phyloP scores from a whole-genome alignment of 768 basidiomycete species.

The Psilocybe azurescens region DNA sequence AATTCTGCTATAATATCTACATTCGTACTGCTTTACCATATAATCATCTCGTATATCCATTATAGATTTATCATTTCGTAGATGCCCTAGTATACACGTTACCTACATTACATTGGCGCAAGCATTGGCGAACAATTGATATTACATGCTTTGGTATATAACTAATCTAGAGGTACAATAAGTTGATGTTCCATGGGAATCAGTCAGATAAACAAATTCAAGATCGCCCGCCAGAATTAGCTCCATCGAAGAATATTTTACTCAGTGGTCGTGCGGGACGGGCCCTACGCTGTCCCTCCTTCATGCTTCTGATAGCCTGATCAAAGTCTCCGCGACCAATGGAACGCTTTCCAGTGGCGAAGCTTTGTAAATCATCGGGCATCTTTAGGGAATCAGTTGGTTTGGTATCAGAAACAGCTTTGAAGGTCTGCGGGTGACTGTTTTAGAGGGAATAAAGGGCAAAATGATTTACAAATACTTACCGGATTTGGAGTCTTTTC shows the following conservation, averaged over 20 bases:
- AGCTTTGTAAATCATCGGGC: constrained; percentile 42
- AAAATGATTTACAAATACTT: constrained; percentile 3
- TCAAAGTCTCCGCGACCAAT: constrained; percentile 83
- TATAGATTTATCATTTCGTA: constrained; percentile 2
- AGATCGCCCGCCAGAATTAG: constrained; percentile 6
- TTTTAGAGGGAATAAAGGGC: neutral
- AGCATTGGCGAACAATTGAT: neutral
- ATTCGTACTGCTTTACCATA: neutral
- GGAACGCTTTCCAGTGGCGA: constrained; percentile 52
- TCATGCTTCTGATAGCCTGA: constrained; percentile 82
- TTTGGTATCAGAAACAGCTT: constrained; percentile 23
- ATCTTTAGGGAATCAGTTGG: constrained; percentile 26
- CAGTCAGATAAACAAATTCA: neutral
- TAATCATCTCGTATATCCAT: neutral
- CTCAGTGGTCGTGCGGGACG: constrained; percentile 63
- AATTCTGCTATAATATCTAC: neutral
- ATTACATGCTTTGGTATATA: neutral
- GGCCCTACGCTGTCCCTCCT: constrained; percentile 62
- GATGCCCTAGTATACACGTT: neutral
- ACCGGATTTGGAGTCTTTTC: constrained; percentile 28
- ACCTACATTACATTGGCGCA: neutral
- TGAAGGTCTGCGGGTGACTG: constrained; percentile 44
- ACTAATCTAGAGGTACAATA: neutral
- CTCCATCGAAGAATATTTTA: constrained; percentile 82
- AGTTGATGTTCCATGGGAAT: neutral